Evolutionary conservation across 441 rosid species (phyloP), one percentile per base, ranked within the genome.

Genomic region (Raphanus hybrid): DNA sequence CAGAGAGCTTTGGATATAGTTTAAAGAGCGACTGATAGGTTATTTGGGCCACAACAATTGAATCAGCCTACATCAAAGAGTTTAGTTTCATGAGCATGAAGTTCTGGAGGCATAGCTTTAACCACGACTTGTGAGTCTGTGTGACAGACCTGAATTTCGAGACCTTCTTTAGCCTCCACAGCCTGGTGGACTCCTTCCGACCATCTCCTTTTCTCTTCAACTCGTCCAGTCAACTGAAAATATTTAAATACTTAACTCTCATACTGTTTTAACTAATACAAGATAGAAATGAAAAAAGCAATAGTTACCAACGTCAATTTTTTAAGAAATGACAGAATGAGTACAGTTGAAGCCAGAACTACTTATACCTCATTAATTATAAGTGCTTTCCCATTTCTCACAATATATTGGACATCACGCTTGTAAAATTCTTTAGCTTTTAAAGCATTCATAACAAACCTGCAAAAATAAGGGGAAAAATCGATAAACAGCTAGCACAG

Each of bases 191-290:
- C 90, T 72, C 99, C 99, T 1, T 92, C 97, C 58, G 96, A 90
- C 99, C 99, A 94, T 85, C 99, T 90, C 86, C 94, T 87, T 81
- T 91, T 94, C 82, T 94, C 99, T 86, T 94, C 99, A 77, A 92
- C 97, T 89, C 99, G 87, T 79, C 99, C 99, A 18, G 99, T 94
- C 82, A 94, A 77, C 99, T 94, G 89, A 80, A 85, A 50, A 75
- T 39, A 59, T 52, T 48, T 71, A 16, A 16, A 16, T 16, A n/a
- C 18, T 16, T 16, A n/a, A n/a, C n/a, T n/a, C n/a, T n/a, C n/a
- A n/a, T n/a, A n/a, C n/a, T n/a, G n/a, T n/a, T n/a, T n/a, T n/a
- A n/a, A n/a, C n/a, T n/a, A n/a, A n/a, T n/a, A n/a, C n/a, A n/a
- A n/a, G n/a, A n/a, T n/a, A n/a, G n/a, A n/a, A n/a, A n/a, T n/a